Conservation (phyloP, 2,329 filamentous ascomycete species). For the Nothophaeocryptopus gaeumannii region DNA sequence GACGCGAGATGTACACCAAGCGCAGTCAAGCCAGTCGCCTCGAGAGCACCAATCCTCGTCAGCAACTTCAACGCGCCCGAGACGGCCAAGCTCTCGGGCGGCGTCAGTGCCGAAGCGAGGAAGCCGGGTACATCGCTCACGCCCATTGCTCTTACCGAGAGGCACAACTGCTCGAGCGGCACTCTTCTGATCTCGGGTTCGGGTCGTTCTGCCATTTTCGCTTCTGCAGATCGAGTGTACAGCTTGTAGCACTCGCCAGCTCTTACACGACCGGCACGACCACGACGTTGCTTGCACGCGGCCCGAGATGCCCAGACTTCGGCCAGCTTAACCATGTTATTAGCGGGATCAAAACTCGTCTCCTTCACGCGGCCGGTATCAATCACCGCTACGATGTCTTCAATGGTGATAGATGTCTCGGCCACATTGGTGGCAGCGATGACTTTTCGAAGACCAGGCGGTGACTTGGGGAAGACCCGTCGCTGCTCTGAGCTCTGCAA, state of each 20-base stretch:
- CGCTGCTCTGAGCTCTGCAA: conserved; percentile 85
- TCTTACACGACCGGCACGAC: conserved; percentile 88
- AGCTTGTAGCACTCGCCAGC: conserved; percentile 93
- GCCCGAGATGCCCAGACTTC: conserved; percentile 94
- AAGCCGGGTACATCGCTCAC: conserved; percentile 78
- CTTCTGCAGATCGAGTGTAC: conserved; percentile 81
- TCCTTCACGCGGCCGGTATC: conserved; percentile 96
- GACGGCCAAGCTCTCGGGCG: conserved; percentile 79
- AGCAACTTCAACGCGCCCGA: conserved; percentile 79
- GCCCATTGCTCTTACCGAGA: conserved; percentile 94
- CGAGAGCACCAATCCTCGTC: conserved; percentile 80
- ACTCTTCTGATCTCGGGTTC: conserved; percentile 93
- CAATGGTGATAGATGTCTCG: conserved; percentile 97
- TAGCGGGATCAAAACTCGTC: conserved; percentile 86
- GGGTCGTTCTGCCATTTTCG: conserved; percentile 79
- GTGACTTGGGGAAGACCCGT: conserved; percentile 74
- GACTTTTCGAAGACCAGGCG: conserved; percentile 80
- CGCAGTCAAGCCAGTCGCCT: conserved; percentile 81
- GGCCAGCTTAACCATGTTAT: conserved; percentile 89
- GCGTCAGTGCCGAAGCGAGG: conserved; percentile 81
- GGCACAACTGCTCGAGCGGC: conserved; percentile 87
- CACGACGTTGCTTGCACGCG: conserved; percentile 89
- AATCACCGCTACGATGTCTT: conserved; percentile 93
- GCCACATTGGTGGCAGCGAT: conserved; percentile 95
- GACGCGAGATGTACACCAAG: conserved; percentile 90